Conservation (phyloP, 2,329 filamentous ascomycete species). For the Monilinia polystroma region DNA sequence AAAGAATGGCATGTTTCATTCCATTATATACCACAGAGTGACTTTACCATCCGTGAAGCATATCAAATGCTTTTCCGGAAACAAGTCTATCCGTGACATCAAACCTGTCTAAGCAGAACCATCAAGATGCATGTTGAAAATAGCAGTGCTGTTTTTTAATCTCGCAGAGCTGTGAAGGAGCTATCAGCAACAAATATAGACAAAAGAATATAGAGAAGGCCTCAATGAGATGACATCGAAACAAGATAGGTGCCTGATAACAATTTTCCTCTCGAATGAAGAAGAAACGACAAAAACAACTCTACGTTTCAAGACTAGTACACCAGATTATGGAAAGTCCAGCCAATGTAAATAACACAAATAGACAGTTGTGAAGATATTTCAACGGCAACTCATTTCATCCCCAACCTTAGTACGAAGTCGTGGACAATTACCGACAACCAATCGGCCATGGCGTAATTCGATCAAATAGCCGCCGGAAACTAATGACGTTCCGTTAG, state of each 20-base stretch:
- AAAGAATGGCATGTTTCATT: too few species aligned
- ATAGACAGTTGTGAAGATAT: not conserved
- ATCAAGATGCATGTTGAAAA: too few species aligned
- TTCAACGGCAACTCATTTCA: not conserved
- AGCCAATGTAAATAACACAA: too few species aligned
- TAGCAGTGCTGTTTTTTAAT: too few species aligned
- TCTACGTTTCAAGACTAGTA: not conserved
- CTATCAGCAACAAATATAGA: too few species aligned
- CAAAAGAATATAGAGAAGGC: not conserved
- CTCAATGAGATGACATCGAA: not conserved
- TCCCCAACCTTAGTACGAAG: not conserved
- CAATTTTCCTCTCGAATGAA: not conserved
- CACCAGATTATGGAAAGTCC: not conserved
- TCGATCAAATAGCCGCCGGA: not conserved
- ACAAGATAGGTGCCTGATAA: not conserved
- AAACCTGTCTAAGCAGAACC: too few species aligned
- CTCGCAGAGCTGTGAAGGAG: too few species aligned
- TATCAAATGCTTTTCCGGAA: too few species aligned
- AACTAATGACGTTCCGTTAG: not conserved
- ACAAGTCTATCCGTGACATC: too few species aligned
- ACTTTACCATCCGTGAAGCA: too few species aligned
- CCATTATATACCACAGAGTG: too few species aligned
- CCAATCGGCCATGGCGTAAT: not conserved
- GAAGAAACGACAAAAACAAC: not conserved
- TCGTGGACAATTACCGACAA: not conserved